Evolutionary conservation across 2,329 filamentous ascomycete species (phyloP).

Genomic region (Sordariomycetes sp.): DNA sequence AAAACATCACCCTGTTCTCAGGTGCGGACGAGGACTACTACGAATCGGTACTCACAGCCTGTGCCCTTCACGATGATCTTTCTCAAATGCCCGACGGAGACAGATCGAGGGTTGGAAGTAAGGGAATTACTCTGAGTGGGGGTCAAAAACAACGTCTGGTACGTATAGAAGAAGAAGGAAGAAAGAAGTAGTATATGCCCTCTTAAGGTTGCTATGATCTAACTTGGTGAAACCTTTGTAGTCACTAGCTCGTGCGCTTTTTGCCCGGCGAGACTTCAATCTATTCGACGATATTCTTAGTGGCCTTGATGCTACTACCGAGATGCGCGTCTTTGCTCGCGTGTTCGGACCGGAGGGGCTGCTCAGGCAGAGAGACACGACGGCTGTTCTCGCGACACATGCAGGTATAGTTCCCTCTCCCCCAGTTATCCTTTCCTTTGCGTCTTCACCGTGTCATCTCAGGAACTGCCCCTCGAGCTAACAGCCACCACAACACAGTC

Average conservation of each 20-base stretch:
- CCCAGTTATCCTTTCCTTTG: too few relatives aligned
- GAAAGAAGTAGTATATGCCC: too few relatives aligned
- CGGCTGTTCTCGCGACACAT: conserved; percentile 25
- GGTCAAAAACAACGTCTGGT: conserved; percentile 22
- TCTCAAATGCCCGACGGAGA: conserved; percentile 18
- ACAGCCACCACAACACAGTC: too few relatives aligned
- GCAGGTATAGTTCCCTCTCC: too few relatives aligned
- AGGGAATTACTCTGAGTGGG: conserved; percentile 26
- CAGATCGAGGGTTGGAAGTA: conserved; percentile 22
- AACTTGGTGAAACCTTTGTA: too few relatives aligned
- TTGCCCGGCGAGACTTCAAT: conserved; percentile 20
- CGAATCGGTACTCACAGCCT: conserved; percentile 19
- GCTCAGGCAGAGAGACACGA: conserved; percentile 19
- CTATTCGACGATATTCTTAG: conserved; percentile 32
- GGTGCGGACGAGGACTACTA: conserved; percentile 17
- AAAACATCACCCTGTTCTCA: conserved; percentile 23
- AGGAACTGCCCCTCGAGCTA: too few relatives aligned
- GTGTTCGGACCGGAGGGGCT: conserved; percentile 27
- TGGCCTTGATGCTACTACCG: conserved; percentile 28
- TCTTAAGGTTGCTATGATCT: too few relatives aligned
- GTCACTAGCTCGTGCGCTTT: conserved; percentile 29
- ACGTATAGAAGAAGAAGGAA: too few relatives aligned
- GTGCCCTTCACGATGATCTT: conserved; percentile 18
- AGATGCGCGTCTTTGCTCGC: conserved; percentile 24
- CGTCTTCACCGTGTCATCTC: too few relatives aligned